Conservation (phyloP, 2,329 filamentous ascomycete species). For the Verticillium nubilum region DNA sequence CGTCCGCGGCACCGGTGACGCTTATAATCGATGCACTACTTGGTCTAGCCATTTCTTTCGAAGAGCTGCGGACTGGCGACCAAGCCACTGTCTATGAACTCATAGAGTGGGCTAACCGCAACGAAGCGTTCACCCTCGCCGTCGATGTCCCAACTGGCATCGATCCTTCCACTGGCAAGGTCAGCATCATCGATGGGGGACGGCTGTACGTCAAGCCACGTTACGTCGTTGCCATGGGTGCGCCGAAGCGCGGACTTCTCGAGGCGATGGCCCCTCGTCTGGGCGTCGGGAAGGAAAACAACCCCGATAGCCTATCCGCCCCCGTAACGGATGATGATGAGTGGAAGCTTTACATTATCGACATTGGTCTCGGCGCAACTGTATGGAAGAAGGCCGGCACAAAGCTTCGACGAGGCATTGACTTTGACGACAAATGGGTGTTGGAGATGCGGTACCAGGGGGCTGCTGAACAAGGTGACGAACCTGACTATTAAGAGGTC, state of each 20-base stretch:
- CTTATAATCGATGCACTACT: slow-evolving; percentile 86
- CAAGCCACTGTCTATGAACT: slow-evolving; percentile 82
- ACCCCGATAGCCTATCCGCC: slow-evolving; percentile 12
- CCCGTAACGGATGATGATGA: slow-evolving; percentile 42
- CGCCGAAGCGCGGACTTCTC: slow-evolving; percentile 78
- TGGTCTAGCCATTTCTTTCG: slow-evolving; percentile 80
- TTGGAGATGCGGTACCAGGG: slow-evolving; percentile 58
- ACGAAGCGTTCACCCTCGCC: slow-evolving; percentile 74
- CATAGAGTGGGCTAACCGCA: slow-evolving; percentile 90
- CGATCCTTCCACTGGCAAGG: slow-evolving; percentile 68
- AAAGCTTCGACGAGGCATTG: slow-evolving; percentile 74
- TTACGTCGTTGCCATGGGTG: slow-evolving; percentile 79
- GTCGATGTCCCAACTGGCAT: slow-evolving; percentile 91
- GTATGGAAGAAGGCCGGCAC: slow-evolving; percentile 84
- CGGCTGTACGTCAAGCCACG: slow-evolving; percentile 76
- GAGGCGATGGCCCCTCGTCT: slow-evolving; percentile 59
- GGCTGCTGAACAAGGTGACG: background rate
- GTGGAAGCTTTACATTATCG: slow-evolving; percentile 80
- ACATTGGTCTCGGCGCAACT: slow-evolving; percentile 77
- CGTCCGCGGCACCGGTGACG: slow-evolving; percentile 49
- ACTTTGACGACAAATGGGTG: slow-evolving; percentile 85
- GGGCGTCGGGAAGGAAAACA: slow-evolving; percentile 1
- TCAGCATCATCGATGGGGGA: slow-evolving; percentile 64
- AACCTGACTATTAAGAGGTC: background rate
- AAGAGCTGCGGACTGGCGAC: slow-evolving; percentile 77